phyloP scores from a whole-genome alignment of 2,329 filamentous ascomycete species.

The Calonectria honghensis region DNA sequence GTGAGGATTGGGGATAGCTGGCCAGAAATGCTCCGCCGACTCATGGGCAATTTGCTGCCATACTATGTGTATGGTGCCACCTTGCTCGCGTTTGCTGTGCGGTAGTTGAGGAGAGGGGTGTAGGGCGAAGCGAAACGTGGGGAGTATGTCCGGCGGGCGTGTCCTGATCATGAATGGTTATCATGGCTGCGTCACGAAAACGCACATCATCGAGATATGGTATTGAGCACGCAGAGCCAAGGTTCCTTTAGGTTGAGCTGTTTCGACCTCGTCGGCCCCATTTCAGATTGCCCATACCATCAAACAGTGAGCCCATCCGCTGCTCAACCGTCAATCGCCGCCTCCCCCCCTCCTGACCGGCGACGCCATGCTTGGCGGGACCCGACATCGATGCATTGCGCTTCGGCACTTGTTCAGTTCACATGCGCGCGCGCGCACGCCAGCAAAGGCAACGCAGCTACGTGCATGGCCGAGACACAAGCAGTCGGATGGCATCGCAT shows the following conservation, averaged over 20 bases:
- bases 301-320: neutral
- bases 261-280: neutral
- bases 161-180: conserved; percentile 6
- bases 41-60: conserved; percentile 7
- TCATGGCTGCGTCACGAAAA: conserved; percentile 24
- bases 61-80: conserved; percentile 4
- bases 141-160: conserved; percentile 25
- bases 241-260: conserved; percentile 23
- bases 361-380: neutral
- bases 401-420: conserved; percentile 25
- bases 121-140: conserved; percentile 3
- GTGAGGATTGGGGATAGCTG: conserved; percentile 32
- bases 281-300: conserved; percentile 15
- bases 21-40: neutral
- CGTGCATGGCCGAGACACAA: neutral
- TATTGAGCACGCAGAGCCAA: conserved; percentile 8
- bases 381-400: conserved; percentile 7
- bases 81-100: neutral
- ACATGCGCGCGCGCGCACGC: neutral
- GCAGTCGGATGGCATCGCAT: conserved; percentile 14
- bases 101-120: conserved; percentile 22
- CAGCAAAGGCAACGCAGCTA: neutral
- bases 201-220: conserved; percentile 26
- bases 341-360: conserved; percentile 2
- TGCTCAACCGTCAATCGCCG: neutral